These are phyloP conservation scores for Pisolithus orientalis DNA, from an alignment of 768 basidiomycete genomes.

Conservation along the genomic window DNA sequence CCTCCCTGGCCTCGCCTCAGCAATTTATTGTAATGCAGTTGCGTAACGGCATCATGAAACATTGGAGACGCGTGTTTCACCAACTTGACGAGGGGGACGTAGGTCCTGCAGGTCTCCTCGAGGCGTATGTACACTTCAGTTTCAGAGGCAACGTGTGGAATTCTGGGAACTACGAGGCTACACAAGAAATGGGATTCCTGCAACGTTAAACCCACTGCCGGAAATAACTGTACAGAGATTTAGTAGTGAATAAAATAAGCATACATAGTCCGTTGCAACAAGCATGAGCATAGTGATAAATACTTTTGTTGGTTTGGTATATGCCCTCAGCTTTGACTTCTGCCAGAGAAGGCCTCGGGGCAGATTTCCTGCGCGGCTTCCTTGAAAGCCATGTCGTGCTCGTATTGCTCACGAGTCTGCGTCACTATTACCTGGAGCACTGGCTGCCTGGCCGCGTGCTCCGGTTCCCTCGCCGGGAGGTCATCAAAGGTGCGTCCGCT, in stretches of 20 bases:
- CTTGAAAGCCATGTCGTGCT: slow-evolving; percentile 28
- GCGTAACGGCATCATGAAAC: background rate
- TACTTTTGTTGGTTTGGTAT: background rate
- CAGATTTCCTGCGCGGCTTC: slow-evolving; percentile 21
- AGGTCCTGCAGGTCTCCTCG: background rate
- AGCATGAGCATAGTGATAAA: background rate
- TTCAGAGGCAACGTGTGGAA: background rate
- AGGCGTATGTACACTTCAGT: background rate
- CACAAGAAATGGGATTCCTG: background rate
- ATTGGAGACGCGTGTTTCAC: background rate
- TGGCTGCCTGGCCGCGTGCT: slow-evolving; percentile 10
- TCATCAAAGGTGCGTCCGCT: slow-evolving; percentile 24
- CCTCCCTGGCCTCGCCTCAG: background rate
- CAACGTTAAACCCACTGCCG: background rate
- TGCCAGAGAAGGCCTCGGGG: slow-evolving; percentile 19
- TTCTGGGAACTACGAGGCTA: background rate
- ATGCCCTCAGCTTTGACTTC: slow-evolving; percentile 3
- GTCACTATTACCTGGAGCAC: slow-evolving; percentile 29
- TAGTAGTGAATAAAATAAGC: background rate
- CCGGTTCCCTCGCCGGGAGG: slow-evolving; percentile 16
- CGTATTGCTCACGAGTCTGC: slow-evolving; percentile 27
- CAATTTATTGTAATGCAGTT: background rate
- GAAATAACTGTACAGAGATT: background rate
- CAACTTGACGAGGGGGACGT: background rate
- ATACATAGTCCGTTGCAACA: background rate